Evolutionary conservation across 1,284 basidiomycete genomes (phyloP).

Genomic region (Anthracocystis setariae): DNA sequence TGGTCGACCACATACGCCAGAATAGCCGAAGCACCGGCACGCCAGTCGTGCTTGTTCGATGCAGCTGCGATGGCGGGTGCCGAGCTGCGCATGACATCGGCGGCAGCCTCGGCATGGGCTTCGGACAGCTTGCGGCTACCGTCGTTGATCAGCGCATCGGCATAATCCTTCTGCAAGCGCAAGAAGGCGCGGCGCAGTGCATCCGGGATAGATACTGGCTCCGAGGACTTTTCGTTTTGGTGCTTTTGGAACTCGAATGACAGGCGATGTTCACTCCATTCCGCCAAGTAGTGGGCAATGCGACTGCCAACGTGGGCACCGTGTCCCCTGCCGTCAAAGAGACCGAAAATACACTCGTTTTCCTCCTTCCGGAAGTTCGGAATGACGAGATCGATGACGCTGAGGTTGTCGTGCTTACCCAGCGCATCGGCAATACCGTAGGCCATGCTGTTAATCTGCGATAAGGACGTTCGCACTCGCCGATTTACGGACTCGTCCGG

Average conservation of each 20-base stretch:
- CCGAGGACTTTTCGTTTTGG: conserved; percentile 27
- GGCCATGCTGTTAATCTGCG: conserved; percentile 89
- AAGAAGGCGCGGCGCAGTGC: conserved; percentile 64
- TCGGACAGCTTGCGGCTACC: conserved; percentile 52
- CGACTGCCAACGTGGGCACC: conserved; percentile 70
- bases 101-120: conserved; percentile 41
- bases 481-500: conserved; percentile 89
- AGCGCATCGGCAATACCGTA: conserved; percentile 98
- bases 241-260: conserved; percentile 57
- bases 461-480: conserved; percentile 89
- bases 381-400: conserved; percentile 93
- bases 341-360: conserved; percentile 91
- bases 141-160: conserved; percentile 60
- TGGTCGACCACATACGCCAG: conserved; percentile 85
- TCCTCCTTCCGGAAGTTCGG: conserved; percentile 81
- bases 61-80: conserved; percentile 51
- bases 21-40: conserved; percentile 77
- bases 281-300: conserved; percentile 70
- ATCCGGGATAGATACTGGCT: conserved; percentile 49
- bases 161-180: conserved; percentile 62
- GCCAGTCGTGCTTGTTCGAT: conserved; percentile 59
- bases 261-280: conserved; percentile 56
- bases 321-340: conserved; percentile 79
- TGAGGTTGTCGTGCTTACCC: conserved; percentile 74
- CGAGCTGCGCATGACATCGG: conserved; percentile 35